These are phyloP conservation scores for Saccharomyces hybrid DNA, from an alignment of 1,139 yeast species.

Conservation along the genomic window DNA sequence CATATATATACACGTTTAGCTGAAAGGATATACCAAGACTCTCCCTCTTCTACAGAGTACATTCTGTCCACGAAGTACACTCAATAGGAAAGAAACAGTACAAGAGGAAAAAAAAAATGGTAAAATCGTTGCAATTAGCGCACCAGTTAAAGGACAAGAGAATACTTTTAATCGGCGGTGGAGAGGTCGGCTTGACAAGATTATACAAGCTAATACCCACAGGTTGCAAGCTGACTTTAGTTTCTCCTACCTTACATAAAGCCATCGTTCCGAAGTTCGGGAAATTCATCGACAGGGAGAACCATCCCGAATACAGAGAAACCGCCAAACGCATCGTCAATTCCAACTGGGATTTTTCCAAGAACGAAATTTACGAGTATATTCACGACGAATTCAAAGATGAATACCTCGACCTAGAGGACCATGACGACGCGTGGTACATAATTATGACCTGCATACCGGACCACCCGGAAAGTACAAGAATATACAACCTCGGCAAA, in stretches of 20 bases:
- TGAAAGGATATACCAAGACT: neutral
- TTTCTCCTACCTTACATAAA: conserved; percentile 22
- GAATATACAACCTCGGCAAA: conserved; percentile 21
- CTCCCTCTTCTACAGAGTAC: too few relatives aligned
- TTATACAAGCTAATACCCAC: conserved; percentile 27
- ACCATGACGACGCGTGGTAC: conserved; percentile 17
- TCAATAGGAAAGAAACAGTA: neutral
- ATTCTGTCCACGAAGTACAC: too few relatives aligned
- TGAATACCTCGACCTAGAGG: conserved; percentile 12
- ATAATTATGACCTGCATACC: conserved; percentile 28
- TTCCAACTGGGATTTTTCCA: conserved; percentile 4
- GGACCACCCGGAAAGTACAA: conserved; percentile 18
- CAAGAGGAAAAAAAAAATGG: neutral
- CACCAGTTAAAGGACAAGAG: conserved; percentile 23
- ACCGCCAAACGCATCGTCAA: conserved; percentile 2
- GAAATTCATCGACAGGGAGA: conserved; percentile 5
- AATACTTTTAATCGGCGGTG: conserved; percentile 29
- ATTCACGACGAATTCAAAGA: conserved; percentile 13
- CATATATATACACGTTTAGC: neutral
- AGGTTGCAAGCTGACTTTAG: conserved; percentile 27
- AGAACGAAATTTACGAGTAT: conserved; percentile 14
- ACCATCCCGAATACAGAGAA: conserved; percentile 4
- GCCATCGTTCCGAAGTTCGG: conserved; percentile 10
- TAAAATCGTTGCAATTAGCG: conserved; percentile 24
- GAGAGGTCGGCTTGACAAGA: conserved; percentile 29